A percentile compares a stretch with the other conserved stretches of the same genome.
These are phyloP conservation scores for Microsporum canis DNA, from an alignment of 2,329 filamentous ascomycete species.

Conservation along the genomic window DNA sequence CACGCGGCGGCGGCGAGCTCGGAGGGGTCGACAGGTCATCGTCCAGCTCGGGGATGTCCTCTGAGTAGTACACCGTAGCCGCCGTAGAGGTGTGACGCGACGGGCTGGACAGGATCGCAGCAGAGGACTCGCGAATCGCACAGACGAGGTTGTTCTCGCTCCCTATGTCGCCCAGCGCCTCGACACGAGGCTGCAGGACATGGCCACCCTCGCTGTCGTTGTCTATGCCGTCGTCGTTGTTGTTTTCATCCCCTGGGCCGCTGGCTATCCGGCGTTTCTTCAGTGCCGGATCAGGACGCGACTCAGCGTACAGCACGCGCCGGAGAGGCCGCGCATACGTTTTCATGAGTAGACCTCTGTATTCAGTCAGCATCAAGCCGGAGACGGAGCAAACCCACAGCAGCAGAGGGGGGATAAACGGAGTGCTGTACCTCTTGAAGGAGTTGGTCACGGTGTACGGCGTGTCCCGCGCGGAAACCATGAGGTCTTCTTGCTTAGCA, in stretches of 20 bases:
- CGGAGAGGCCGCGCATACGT: conserved; percentile 39
- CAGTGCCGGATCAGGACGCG: conserved; percentile 25
- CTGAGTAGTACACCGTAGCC: conserved; percentile 29
- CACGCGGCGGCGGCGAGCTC: conserved; percentile 35
- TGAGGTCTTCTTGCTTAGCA: conserved; percentile 4
- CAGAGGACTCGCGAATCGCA: conserved; percentile 39
- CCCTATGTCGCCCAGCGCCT: conserved; percentile 22
- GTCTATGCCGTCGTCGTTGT: not conserved
- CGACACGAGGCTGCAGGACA: not conserved
- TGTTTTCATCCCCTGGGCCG: conserved; percentile 6
- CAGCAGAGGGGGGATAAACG: not conserved
- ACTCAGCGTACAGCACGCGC: conserved; percentile 38
- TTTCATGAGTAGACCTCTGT: conserved; percentile 39
- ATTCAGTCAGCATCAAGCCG: conserved; percentile 9
- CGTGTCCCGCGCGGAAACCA: conserved; percentile 28
- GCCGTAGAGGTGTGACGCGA: conserved; percentile 37
- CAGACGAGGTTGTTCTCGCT: conserved; percentile 37
- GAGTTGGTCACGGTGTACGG: conserved; percentile 42
- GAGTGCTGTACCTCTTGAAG: conserved; percentile 35
- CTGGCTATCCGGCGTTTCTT: conserved; percentile 36
- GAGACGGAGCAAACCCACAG: conserved; percentile 2
- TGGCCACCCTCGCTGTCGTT: conserved; percentile 20
- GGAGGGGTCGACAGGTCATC: conserved; percentile 39
- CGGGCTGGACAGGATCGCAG: conserved; percentile 35
- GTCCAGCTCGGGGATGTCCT: conserved; percentile 31